Base-by-base conservation (phyloP, 164 flowering plant species). In the Macadamia integrifolia region DNA sequence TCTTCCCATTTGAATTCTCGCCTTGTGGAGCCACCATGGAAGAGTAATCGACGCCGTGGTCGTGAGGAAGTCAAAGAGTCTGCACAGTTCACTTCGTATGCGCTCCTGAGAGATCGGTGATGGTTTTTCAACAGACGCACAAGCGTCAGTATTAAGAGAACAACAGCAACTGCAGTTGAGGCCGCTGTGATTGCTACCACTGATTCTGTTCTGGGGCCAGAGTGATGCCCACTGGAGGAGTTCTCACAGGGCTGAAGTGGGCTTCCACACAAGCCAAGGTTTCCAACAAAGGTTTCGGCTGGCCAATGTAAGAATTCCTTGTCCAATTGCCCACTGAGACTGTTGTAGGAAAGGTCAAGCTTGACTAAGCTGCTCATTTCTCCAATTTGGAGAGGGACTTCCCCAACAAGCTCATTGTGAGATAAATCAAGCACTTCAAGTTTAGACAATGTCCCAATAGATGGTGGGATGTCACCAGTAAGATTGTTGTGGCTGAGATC, bases 401-500 rank as follows among this genome's bases (percentile, higher is more conserved):
- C 85, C 46, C 99, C 98, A 6, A 23, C 58, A 2, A 94, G 85
- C 12, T 78, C 79, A 79, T 94, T 94, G 74, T 88, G 90, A 17
- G 99, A 92, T 49, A 92, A 76, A 82, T 91, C 88, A 60, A 94
- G 89, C 0, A 80, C 82, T 79, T 92, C 98, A 5, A 94, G 93
- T 72, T 89, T 94, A 3, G 85, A 79, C 15, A 90, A 78, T 28
- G 67, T 61, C n/a, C 79, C 86, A 61, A 92, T 76, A 1, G 91
- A 77, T 44, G 89, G 29, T 12, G 98, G 97, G 66, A 94, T 89
- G 42, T 62, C 60, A 9, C 99, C 97, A 0, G 77, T 81, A 71
- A 94, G 82, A 68, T 89, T 84, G 80, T 94, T 92, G 83, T 76
- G 72, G 69, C 99, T 94, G 65, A 94, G 86, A 73, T 94, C 96